phyloP scores from a whole-genome alignment of 441 rosid genomes.

The Syzygium syzygioides region DNA sequence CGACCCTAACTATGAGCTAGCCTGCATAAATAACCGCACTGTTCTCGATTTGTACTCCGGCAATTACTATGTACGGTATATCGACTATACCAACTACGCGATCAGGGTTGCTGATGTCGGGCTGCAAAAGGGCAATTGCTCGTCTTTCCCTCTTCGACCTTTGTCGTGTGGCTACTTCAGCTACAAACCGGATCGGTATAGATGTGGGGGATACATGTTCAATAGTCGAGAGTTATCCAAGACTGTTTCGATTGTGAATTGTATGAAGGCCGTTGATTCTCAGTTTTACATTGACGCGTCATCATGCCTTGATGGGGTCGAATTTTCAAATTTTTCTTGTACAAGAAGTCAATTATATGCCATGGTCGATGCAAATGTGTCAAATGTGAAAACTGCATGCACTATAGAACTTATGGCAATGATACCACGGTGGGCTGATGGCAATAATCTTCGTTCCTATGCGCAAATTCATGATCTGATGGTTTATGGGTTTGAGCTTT shows the following conservation, averaged over 20 bases:
- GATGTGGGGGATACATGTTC: accelerated
- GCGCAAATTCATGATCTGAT: neutral
- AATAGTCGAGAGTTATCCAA: neutral
- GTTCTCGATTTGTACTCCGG: accelerated
- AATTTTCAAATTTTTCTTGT: neutral
- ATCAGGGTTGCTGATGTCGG: neutral
- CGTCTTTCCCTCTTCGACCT: neutral
- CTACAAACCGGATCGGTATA: neutral
- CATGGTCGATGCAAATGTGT: neutral
- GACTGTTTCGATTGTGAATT: neutral
- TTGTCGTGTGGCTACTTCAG: neutral
- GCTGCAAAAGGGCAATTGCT: neutral
- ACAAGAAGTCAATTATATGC: neutral
- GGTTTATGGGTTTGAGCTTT: neutral
- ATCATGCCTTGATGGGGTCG: neutral
- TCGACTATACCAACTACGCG: neutral
- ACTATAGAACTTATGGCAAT: neutral
- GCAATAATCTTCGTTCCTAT: neutral
- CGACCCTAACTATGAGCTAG: neutral
- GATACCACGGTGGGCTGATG: neutral
- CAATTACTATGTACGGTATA: neutral
- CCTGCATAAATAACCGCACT: neutral
- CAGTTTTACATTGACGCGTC: neutral
- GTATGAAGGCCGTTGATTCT: neutral
- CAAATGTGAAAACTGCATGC: neutral